These are phyloP conservation scores for Parmelia sp. DNA, from an alignment of 495 filamentous ascomycete species.

Conservation along the genomic window DNA sequence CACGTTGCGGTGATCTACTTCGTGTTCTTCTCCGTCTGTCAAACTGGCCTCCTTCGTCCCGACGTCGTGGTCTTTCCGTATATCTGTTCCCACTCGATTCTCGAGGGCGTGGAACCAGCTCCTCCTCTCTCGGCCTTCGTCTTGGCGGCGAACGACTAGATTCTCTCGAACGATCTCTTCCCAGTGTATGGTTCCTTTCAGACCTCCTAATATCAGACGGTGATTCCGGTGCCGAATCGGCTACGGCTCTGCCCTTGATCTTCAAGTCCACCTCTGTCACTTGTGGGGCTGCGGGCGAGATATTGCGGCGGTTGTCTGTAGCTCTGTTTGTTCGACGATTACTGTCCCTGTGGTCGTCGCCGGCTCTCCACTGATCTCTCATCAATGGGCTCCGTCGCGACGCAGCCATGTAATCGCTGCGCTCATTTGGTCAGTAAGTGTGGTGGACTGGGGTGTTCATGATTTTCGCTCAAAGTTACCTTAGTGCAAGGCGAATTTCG, in stretches of 20 bases:
- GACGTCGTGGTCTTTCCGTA: constrained; percentile 5
- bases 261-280: constrained; percentile 22
- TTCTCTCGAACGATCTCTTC: neutral
- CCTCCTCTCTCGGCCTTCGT: constrained; percentile 18
- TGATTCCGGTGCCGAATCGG: constrained; percentile 10
- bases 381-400: constrained; percentile 52
- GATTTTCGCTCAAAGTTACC: constrained; percentile 19
- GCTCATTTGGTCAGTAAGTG: constrained; percentile 27
- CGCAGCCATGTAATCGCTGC: constrained; percentile 47
- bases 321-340: constrained; percentile 25
- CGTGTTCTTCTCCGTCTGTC: constrained; percentile 43
- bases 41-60: constrained; percentile 16
- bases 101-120: constrained; percentile 16
- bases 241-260: constrained; percentile 26
- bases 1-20: constrained; percentile 39
- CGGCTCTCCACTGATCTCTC: constrained; percentile 52
- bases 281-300: constrained; percentile 19
- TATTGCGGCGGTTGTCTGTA: constrained; percentile 9
- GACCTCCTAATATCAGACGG: constrained; percentile 6
- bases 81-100: constrained; percentile 13
- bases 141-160: constrained; percentile 17
- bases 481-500: constrained; percentile 17
- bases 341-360: constrained; percentile 34
- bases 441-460: constrained; percentile 11
- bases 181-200: neutral